These are phyloP conservation scores for Millerozyma miso DNA, from an alignment of 805 yeast genomes.

Conservation along the genomic window DNA sequence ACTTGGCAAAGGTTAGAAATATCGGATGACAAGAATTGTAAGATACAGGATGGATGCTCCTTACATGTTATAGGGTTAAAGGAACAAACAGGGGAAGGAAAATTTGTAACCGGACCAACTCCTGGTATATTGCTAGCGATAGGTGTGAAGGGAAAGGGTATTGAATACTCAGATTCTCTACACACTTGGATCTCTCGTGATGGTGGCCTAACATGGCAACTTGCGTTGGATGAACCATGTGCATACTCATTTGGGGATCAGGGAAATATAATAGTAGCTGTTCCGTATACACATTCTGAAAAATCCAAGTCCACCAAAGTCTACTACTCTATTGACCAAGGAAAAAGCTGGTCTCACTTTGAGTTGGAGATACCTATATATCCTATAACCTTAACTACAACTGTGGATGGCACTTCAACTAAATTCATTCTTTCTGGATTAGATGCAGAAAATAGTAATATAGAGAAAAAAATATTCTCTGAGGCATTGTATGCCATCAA, in stretches of 20 bases:
- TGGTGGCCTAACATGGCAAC: slow-evolving; percentile 72
- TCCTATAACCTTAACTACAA: slow-evolving; percentile 47
- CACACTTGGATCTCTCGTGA: slow-evolving; percentile 65
- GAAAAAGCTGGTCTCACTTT: slow-evolving; percentile 55
- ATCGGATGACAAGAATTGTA: slow-evolving; percentile 39
- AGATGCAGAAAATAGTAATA: slow-evolving; percentile 10
- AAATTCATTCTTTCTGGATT: slow-evolving; percentile 51
- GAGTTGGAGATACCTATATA: slow-evolving; percentile 42
- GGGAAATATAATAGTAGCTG: slow-evolving; percentile 67
- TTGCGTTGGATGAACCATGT: slow-evolving; percentile 49
- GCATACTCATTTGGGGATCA: slow-evolving; percentile 66
- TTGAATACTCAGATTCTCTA: slow-evolving; percentile 12
- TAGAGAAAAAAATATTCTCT: slow-evolving; percentile 5
- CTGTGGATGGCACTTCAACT: slow-evolving; percentile 67
- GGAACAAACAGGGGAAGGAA: slow-evolving; percentile 39
- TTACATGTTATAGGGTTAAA: slow-evolving; percentile 34
- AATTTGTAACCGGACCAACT: slow-evolving; percentile 46
- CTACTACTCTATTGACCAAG: slow-evolving; percentile 67
- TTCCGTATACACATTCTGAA: slow-evolving; percentile 34
- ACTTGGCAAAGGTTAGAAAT: slow-evolving; percentile 49
- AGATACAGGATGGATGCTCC: slow-evolving; percentile 45
- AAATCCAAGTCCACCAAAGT: slow-evolving; percentile 29
- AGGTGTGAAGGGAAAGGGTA: slow-evolving; percentile 27
- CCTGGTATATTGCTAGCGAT: slow-evolving; percentile 43
- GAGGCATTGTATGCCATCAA: slow-evolving; percentile 43